These are phyloP conservation scores for Candida tunisiensis DNA, from an alignment of 1,139 yeast genomes.

Conservation along the genomic window DNA sequence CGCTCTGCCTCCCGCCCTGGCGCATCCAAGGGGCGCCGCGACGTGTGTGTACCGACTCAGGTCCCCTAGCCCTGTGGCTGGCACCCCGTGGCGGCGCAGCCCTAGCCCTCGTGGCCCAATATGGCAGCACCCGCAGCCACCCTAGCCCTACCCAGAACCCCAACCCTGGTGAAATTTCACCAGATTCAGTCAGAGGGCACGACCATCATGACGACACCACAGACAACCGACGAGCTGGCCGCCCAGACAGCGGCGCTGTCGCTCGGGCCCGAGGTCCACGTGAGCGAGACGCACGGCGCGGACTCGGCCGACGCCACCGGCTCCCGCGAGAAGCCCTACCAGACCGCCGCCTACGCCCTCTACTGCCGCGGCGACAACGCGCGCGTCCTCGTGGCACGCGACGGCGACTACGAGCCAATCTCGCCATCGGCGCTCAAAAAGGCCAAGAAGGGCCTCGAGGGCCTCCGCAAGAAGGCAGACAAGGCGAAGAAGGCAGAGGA, in stretches of 20 bases:
- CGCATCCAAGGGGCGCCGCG: no score
- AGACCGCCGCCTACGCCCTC: slow-evolving; percentile 73
- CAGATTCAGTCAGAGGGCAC: no score
- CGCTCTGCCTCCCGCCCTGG: no score
- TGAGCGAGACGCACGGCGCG: slow-evolving; percentile 54
- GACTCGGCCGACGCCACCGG: slow-evolving; percentile 44
- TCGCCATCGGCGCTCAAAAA: slow-evolving; percentile 90
- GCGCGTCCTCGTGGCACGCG: slow-evolving; percentile 47
- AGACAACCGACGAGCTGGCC: not conserved
- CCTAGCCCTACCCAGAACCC: no score
- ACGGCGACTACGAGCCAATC: slow-evolving; percentile 54
- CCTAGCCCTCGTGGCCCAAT: no score
- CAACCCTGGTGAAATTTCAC: no score
- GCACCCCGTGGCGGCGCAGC: no score
- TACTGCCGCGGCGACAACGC: slow-evolving; percentile 34
- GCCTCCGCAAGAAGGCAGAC: slow-evolving; percentile 75
- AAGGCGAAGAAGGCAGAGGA: slow-evolving; percentile 56
- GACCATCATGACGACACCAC: not conserved
- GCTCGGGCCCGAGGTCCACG: slow-evolving; percentile 25
- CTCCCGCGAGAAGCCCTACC: slow-evolving; percentile 49
- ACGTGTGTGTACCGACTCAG: no score
- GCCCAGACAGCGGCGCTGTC: not conserved
- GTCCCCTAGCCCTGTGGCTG: no score
- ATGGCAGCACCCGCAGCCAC: no score
- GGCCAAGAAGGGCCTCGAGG: slow-evolving; percentile 93